These are phyloP conservation scores for Thalia dealbata DNA, from an alignment of 176 grass and related monocot genomes.

Conservation along the genomic window DNA sequence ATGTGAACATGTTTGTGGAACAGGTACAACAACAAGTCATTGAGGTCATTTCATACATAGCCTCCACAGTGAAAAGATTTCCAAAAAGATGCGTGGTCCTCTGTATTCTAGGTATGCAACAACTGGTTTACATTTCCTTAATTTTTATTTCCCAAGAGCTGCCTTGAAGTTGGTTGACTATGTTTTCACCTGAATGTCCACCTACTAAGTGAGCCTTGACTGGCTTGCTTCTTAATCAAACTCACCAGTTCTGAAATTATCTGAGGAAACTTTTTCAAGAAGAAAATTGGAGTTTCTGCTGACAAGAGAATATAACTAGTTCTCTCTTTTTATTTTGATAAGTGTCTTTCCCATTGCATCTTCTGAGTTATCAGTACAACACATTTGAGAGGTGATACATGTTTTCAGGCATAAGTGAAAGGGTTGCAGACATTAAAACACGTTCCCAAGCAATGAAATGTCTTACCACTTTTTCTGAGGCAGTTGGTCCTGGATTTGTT, in stretches of 20 bases:
- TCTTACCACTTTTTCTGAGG: conserved; percentile 81
- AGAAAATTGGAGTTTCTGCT: too few relatives aligned
- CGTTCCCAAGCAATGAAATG: conserved; percentile 84
- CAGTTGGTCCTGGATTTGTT: conserved; percentile 90
- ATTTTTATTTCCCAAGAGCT: neutral
- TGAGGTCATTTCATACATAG: conserved; percentile 71
- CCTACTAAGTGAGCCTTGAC: too few relatives aligned
- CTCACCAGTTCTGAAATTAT: too few relatives aligned
- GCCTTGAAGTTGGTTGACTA: too few relatives aligned
- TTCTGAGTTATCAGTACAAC: neutral
- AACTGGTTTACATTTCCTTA: neutral
- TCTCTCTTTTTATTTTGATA: neutral
- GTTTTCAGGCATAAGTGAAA: conserved; percentile 82
- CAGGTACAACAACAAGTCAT: conserved; percentile 98
- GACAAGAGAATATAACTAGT: too few relatives aligned
- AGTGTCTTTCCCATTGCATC: neutral
- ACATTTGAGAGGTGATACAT: neutral
- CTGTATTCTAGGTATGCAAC: conserved; percentile 48
- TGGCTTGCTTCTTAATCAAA: too few relatives aligned
- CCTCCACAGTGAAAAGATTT: conserved; percentile 77
- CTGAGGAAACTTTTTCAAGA: too few relatives aligned
- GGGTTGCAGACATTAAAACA: conserved; percentile 97
- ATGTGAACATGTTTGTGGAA: conserved; percentile 25
- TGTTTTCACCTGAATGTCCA: too few relatives aligned
- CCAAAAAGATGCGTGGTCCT: conserved; percentile 82